Evolutionary conservation across 2,329 filamentous ascomycete genomes (phyloP).

Genomic region (Cercospora nicotianae): DNA sequence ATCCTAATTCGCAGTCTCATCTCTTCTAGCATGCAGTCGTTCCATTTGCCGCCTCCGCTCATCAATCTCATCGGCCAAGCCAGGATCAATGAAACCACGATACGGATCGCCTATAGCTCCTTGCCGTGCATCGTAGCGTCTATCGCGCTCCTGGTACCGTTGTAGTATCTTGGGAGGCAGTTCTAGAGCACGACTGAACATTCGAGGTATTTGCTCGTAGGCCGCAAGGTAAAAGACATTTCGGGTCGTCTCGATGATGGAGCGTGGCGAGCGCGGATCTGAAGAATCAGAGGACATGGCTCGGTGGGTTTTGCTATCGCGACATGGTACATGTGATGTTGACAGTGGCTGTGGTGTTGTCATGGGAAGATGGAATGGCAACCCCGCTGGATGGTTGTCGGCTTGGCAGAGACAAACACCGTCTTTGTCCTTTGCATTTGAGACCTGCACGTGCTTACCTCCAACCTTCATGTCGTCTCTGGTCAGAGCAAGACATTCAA

Average conservation of each 20-base stretch:
- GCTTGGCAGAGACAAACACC: not conserved
- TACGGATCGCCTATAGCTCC: conserved; percentile 27
- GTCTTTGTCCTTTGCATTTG: not conserved
- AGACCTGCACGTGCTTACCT: not conserved
- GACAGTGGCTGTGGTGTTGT: not conserved
- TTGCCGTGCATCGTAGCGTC: conserved; percentile 25
- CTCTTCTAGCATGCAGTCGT: too few species aligned
- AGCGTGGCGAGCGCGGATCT: conserved; percentile 21
- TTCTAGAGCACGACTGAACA: conserved; percentile 18
- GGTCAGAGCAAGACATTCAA: not conserved
- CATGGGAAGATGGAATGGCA: not conserved
- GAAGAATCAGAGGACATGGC: conserved; percentile 16
- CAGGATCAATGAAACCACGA: conserved; percentile 25
- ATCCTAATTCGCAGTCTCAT: too few species aligned
- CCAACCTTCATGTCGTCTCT: not conserved
- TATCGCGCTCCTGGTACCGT: conserved; percentile 24
- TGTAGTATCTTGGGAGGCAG: conserved; percentile 21
- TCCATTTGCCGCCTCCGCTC: not conserved
- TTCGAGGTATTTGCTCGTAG: conserved; percentile 20
- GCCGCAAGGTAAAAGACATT: conserved; percentile 16
- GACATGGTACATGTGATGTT: not conserved
- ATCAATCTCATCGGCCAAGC: conserved; percentile 25
- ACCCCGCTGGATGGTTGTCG: not conserved
- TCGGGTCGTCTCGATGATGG: conserved; percentile 20
- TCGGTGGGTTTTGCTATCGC: not conserved